These are phyloP conservation scores for Zalaria sp. DNA, from an alignment of 2,329 filamentous ascomycete genomes.

Conservation along the genomic window DNA sequence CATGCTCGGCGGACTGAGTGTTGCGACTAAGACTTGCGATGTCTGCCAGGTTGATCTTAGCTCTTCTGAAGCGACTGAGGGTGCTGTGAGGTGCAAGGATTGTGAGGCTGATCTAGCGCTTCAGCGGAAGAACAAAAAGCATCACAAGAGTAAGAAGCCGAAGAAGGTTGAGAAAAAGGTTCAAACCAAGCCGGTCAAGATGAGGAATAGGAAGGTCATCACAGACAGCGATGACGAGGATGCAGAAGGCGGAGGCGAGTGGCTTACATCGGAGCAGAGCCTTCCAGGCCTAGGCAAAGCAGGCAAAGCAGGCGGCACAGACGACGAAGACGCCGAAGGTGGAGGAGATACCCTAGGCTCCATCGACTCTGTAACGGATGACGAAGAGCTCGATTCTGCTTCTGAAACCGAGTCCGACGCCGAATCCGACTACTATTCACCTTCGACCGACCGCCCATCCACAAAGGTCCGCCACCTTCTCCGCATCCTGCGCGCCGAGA, in stretches of 20 bases:
- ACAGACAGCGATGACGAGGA: constrained; percentile 50
- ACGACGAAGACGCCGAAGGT: constrained; percentile 78
- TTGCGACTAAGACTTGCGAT: constrained; percentile 65
- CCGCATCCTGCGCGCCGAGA: constrained; percentile 65
- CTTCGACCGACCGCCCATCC: constrained; percentile 32
- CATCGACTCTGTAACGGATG: constrained; percentile 50
- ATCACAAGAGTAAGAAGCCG: constrained; percentile 11
- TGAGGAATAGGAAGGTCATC: constrained; percentile 42
- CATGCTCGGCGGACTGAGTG: constrained; percentile 70
- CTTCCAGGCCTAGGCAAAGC: constrained; percentile 45
- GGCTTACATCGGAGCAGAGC: constrained; percentile 58
- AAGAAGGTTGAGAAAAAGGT: constrained; percentile 11
- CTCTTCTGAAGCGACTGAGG: constrained; percentile 37
- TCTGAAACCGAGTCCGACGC: constrained; percentile 23
- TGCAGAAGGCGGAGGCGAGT: constrained; percentile 55
- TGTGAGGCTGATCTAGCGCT: constrained; percentile 42
- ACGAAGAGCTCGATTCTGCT: constrained; percentile 31
- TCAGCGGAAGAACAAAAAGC: constrained; percentile 13
- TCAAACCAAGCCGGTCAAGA: constrained; percentile 20
- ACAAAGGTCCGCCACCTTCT: constrained; percentile 86
- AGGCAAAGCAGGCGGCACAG: constrained; percentile 63
- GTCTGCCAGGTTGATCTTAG: constrained; percentile 63
- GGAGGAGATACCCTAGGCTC: constrained; percentile 66
- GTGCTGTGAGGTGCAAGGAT: constrained; percentile 51
- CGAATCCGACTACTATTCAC: constrained; percentile 14